phyloP scores from a whole-genome alignment of 306 rosid species.

The Cucurbita maxima region DNA sequence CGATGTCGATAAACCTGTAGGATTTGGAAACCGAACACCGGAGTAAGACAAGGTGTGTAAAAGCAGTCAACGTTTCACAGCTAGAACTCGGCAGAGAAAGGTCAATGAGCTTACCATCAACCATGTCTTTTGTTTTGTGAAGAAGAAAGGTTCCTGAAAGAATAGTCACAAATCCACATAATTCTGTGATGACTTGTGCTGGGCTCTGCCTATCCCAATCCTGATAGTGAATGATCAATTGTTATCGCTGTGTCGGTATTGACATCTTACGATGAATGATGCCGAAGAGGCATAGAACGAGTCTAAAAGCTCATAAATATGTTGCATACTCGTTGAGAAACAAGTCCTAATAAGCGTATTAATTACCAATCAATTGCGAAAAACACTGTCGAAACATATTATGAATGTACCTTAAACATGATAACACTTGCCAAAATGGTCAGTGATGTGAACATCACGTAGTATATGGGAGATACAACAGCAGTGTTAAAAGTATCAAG shows the following conservation, averaged over 20 bases:
- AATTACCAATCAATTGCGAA: neutral
- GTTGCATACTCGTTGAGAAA: neutral
- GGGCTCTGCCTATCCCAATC: constrained; percentile 99
- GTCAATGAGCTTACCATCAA: constrained; percentile 47
- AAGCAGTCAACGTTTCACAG: neutral
- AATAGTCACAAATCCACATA: constrained; percentile 93
- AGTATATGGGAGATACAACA: constrained; percentile 95
- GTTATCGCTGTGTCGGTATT: neutral
- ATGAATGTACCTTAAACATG: constrained; percentile 77
- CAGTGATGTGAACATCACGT: constrained; percentile 87
- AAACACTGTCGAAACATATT: neutral
- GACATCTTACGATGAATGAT: neutral
- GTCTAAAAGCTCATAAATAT: neutral
- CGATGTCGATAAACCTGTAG: constrained; percentile 14
- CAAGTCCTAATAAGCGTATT: neutral
- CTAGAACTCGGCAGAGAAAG: neutral
- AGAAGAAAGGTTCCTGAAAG: constrained; percentile 98
- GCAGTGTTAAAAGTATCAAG: constrained; percentile 97
- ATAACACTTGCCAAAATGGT: constrained; percentile 94
- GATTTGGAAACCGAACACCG: neutral
- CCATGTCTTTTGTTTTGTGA: constrained; percentile 93
- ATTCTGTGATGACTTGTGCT: constrained; percentile 82
- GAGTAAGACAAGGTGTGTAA: neutral
- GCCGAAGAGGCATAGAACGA: neutral
- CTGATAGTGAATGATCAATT: constrained; percentile 27